Base-by-base conservation (phyloP, 768 basidiomycete species). In the Crucibulum laeve region DNA sequence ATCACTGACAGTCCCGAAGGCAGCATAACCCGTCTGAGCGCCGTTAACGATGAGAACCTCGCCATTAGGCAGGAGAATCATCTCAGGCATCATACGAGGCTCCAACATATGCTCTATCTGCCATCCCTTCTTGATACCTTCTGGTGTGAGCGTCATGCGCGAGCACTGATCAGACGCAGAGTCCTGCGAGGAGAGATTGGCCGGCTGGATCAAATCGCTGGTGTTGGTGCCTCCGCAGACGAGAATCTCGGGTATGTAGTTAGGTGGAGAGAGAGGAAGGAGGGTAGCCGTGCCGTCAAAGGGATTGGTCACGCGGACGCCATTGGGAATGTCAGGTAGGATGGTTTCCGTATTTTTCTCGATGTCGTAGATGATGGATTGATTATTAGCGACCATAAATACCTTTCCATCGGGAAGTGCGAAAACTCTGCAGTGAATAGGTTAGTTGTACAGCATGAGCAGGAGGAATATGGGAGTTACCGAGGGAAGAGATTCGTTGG, bases 281-380 rank as follows among this genome's bases (percentile, higher is more conserved):
- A 91, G 69, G n/a, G 87, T 49, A 10, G 70, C 87, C 13, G 81
- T 81, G 32, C 82, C 89, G 19, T 86, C 68, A 84, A 90, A 86
- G 1, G 88, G 88, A 58, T 91, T 91, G 0, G 88, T 88, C 25
- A 90, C 79, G 19, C 86, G 85, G 13, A 88, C 78, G 33, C 80
- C 81, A 48, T 91, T 87, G 5, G 88, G 87, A 52, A 90, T 74
- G 34, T 55, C 61, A 19, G 88, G 88, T 10, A 89, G 73, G 25
- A 73, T 63, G 21, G 60, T 67, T 59, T 89, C 87, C 1, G 63
- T 69, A 53, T 88, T 80, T 8, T 61, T 59, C 50, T 70, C 57
- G 87, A 86, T 88, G 60, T 90, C 74, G 52, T 90, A 91, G 49
- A 90, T 80, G 70, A 82, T 87, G 4, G 85, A 84, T 45, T 88